Base-by-base conservation (phyloP, 2,329 filamentous ascomycete species). In the Fusarium sp. region DNA sequence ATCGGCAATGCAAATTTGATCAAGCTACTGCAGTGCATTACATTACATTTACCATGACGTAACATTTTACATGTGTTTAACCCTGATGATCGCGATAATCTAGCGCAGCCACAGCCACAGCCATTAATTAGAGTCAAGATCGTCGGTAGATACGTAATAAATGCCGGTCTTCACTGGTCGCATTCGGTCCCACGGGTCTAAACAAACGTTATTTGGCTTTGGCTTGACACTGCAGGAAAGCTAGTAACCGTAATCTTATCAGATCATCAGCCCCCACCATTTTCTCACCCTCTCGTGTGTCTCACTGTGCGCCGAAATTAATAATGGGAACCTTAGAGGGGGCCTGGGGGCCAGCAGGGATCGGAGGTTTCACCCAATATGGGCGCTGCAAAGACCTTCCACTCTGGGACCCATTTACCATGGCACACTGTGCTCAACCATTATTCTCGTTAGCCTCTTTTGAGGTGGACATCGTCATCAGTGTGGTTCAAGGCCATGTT, bases 331-430 rank as follows among this genome's bases (percentile, higher is more conserved):
- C 20, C n/a, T 11, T 35, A 37, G 10, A 33, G 22, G 33, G 14
- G 33, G 44, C 24, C 14, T 28, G 22, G 33, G 14, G 33, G 44
- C 24, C 14, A 40, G 26, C 41, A 46, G 22, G 39, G 56, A n/a
- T 46, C 57, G 57, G 56, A 61, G 28, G 56, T 61, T 35, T 53
- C 57, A 61, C 56, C 49, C 17, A 43, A 45, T 61, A 41, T 61
- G 57, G 57, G 39, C 20, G 33, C 26, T 39, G 15, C 14, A 15
- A 20, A 19, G 35, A 28, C 39, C 28, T 30, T 30, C 28, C 28
- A 30, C 10, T 30, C 28, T 30, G 10, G 20, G 14, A 10, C 14
- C 56, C 56, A 40, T 35, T 13, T 4, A 4, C 5, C 4, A 40
- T 41, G 40, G n/a, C 32, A 45, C 47, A 61, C 56, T 61, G 56